Conservation (phyloP, 495 filamentous ascomycete genomes). For the Neurospora sp. region DNA sequence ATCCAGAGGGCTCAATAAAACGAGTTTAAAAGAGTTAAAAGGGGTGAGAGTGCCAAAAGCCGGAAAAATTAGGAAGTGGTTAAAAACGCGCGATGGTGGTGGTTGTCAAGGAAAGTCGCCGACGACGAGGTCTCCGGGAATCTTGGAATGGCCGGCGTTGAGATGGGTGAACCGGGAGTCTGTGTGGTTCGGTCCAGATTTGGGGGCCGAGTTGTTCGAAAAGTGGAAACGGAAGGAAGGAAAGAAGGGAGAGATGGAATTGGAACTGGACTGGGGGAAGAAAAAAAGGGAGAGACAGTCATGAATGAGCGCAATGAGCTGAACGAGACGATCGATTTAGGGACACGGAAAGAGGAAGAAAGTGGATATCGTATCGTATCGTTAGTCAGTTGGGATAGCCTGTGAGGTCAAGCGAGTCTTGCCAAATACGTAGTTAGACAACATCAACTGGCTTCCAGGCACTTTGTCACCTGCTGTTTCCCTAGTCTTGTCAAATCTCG, state of each 20-base stretch:
- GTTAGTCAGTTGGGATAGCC: not conserved
- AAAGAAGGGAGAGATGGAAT: conserved; percentile 1
- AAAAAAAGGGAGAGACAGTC: not conserved
- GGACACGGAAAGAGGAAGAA: not conserved
- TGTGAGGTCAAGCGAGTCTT: not conserved
- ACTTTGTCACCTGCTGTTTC: not conserved
- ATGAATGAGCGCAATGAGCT: not conserved
- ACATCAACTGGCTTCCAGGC: not conserved
- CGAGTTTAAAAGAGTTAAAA: not conserved
- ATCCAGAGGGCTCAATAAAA: not conserved
- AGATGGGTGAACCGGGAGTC: not conserved
- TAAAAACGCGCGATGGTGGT: not conserved
- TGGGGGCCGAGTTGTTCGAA: not conserved
- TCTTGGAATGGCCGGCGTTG: not conserved
- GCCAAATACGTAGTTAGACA: not conserved
- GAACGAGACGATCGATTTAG: not conserved
- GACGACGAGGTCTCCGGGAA: not conserved
- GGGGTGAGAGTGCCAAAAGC: not conserved
- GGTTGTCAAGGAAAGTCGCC: not conserved
- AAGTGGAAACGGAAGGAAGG: conserved; percentile 1
- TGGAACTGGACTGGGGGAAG: conserved; percentile 6
- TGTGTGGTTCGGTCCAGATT: not conserved
- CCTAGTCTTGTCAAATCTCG: not conserved
- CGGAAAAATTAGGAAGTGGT: not conserved
- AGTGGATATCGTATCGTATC: not conserved